Evolutionary conservation across 2,329 filamentous ascomycete genomes (phyloP), one percentile per base, ranked within the genome.

Genomic region (Claviceps paspali): DNA sequence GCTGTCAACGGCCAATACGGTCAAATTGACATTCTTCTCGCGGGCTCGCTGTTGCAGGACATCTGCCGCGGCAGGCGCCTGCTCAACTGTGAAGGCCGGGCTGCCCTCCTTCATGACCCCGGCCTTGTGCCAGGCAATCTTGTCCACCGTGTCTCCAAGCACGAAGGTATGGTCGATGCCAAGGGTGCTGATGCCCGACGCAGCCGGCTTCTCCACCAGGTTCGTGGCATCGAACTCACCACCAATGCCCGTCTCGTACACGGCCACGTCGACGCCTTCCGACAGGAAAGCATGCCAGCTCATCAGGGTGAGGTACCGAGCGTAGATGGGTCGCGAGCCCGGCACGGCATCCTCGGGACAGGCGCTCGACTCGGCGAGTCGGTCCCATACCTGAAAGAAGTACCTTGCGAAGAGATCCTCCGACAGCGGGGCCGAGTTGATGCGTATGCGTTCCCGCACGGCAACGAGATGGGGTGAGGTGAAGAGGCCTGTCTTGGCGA

Each of bases 71-170:
- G 50, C 58, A 2, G 61, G 52, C 0, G 64, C 53, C 51, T 79
- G 75, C 21, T 63, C 55, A 4, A 73, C 59, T 0, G 70, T 73
- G 35, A 79, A 79, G 2, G 73, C 73, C 14, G 67, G 63, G 8
- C 63, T 62, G 1, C 68, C 71, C 1, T 51, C 39, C 56, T 82
- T 82, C 61, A 82, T 74, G 40, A 83, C 78, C 1, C 79, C 79
- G 1, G 75, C 73, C 56, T 83, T 83, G 55, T 83, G 76, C 79
- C 79, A 82, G 0, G 79, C 76, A 43, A 83, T 81, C 53, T 74
- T 65, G 23, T 70, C 71, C 9, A 81, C 59, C 0, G 73, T 79
- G 14, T 66, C 55, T 4, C 79, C 79, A 1, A 84, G 63, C 15
- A 67, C 64, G 36, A 64, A 67, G 26, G 79, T 67, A 47, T 84